Base-by-base conservation (phyloP, 305 asterid genomes). In the Fraxinus velutina region DNA sequence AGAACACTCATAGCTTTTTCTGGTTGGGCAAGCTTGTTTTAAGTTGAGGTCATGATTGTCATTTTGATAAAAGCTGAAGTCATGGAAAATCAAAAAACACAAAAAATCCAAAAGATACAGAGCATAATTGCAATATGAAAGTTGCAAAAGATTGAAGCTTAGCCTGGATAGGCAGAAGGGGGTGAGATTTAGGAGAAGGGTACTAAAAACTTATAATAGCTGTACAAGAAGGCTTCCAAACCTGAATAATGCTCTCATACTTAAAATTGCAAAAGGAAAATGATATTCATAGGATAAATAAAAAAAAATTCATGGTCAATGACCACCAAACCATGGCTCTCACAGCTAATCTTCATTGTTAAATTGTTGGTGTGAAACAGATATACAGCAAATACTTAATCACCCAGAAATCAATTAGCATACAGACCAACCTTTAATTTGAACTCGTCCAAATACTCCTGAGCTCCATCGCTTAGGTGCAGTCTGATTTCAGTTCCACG, bases 401-500 rank as follows among this genome's bases (percentile, higher is more conserved):
- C 19, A 68, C 27, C 44, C 52, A 76, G 47, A 27, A 17, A 52
- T 19, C 47, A 15, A 50, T 47, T 22, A 70, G 6, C 1, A 44
- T 52, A 74, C 13, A 29, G 24, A 70, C 88, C 66, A 79, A 93
- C 97, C 97, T 93, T 93, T 78, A 93, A 77, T 83, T 93, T 93
- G 89, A 1, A 82, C 82, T 93, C 93, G 50, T 93, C 93, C 88
- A 90, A 78, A 88, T 93, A 93, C 86, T 93, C 97, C 62, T 90
- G 90, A 7, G 97, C 94, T 84, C 92, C 96, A 83, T 93, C 96
- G 78, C 93, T 88, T 64, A 92, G 92, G 82, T 93, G 94, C 88
- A 93, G 81, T 82, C 93, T 92, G 80, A 92, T 92, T 86, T 92
- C 96, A 37, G 96, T 89, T 78, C 96, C 97, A 75, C 96, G 93